Base-by-base conservation (phyloP, 2,329 filamentous ascomycete species). In the Aspergillus spinulosporus region DNA sequence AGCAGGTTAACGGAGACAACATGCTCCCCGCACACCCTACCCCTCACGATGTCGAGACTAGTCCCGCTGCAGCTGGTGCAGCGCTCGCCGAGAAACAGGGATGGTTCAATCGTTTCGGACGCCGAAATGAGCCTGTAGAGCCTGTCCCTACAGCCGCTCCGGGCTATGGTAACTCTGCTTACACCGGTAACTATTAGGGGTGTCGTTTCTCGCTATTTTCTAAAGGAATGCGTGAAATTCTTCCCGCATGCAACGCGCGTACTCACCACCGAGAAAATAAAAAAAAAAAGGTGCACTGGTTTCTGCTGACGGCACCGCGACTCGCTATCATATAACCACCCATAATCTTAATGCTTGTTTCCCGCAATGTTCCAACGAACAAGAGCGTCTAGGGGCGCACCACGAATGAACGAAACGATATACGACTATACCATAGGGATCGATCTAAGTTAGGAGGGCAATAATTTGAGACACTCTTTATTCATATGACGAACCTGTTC, bases 1-100 rank as follows among this genome's bases (percentile, higher is more conserved):
- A 71, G 26, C 64, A 64, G 4, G 62, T 32, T 14, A 63, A 52
- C 29, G 64, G 55, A 1, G 69, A 66, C 2, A 74, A 78, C 52
- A 59, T 67, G 12, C 67, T 78, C 4, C 75, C 76, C 2, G 60
- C 59, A 2, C 75, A 78, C 56, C 66, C 72, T 5, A 74, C 73
- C 3, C 76, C 75, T 0, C 57, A 58, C 1, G 76, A 77, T 43
- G 64, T 76, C n/a, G 70, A 73, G 62, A 58, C 66, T 37, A 67
- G 62, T 5, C 59, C 62, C 5, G n/a, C 39, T 12, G 39, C 14
- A 15, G 14, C 14, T 42, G 39, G 14, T 21, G 21, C 62, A 21
- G 59, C 62, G 32, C 46, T 55, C 60, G 21, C 54, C 54, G 43
- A 57, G 40, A 57, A 57, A 39, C 49, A 32, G 14, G 45, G 55